Evolutionary conservation across 2,329 filamentous ascomycete genomes (phyloP).

Genomic region (Paraconiothyrium sp.): DNA sequence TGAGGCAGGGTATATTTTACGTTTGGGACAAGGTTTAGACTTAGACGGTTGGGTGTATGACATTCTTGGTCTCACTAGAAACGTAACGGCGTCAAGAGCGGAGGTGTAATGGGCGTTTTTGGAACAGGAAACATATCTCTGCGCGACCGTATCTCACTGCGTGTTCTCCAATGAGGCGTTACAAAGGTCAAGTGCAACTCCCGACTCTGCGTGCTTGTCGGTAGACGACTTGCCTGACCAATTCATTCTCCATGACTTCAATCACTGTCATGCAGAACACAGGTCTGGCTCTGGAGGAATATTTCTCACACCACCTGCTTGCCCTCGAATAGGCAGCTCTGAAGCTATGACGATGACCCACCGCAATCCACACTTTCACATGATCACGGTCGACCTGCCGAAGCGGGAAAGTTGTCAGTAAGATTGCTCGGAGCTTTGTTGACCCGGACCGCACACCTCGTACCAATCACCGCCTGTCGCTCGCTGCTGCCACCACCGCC

Average conservation of each 20-base stretch:
- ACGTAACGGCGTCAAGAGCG: constrained; percentile 38
- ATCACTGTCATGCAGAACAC: no score
- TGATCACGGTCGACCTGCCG: constrained; percentile 30
- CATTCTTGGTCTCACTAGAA: constrained; percentile 22
- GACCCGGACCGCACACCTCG: not conserved
- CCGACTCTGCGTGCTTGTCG: no score
- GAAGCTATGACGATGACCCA: constrained; percentile 43
- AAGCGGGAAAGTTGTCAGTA: constrained; percentile 33
- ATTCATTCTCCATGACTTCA: no score
- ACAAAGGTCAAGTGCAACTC: no score
- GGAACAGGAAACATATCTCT: constrained; percentile 5
- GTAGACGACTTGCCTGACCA: no score
- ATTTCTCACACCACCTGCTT: not conserved
- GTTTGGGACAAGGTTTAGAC: constrained; percentile 7
- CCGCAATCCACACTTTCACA: constrained; percentile 40
- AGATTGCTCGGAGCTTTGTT: constrained; percentile 5
- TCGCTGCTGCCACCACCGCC: constrained; percentile 25
- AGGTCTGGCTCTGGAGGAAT: no score
- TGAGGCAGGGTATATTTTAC: not conserved
- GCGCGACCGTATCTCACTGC: not conserved
- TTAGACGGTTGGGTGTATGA: constrained; percentile 10
- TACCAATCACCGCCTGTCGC: not conserved
- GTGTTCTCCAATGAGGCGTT: not conserved
- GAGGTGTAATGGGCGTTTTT: constrained; percentile 37
- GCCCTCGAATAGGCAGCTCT: constrained; percentile 45